Evolutionary conservation across 148 eudicot species (phyloP), one percentile per base, ranked within the genome.

Genomic region (Silene conica): DNA sequence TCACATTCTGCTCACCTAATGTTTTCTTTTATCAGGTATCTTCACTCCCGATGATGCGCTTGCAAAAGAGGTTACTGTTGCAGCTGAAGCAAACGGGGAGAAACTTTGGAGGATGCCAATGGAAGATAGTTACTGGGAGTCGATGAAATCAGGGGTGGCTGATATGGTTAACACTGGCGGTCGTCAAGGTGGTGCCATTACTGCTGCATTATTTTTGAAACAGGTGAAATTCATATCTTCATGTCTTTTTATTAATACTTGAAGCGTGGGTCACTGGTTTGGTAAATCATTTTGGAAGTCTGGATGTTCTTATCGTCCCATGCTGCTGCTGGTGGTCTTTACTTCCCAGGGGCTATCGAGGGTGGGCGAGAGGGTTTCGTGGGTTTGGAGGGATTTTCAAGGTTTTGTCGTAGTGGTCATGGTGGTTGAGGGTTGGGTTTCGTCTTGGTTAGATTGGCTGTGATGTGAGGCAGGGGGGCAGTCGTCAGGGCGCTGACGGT

Each of bases 121-220:
- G 83, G 98, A 92, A 82, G 97, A 95, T 45, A 92, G 91, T 77
- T 92, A 95, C 57, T 95, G 99, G 99, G 99, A 95, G 55, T 81
- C 88, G 14, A 92, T 95, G 99, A 92, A 95, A 82, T 95, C 99
- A 34, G 88, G 93, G 64, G 88, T 95, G 31, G 99, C 99, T 72
- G 99, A 95, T 82, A 95, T 95, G 99, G 89, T 89, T 6, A 95
- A 95, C 76, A 90, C 96, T 14, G 97, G 97, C 72, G 90, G 86
- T 75, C 98, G 97, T 80, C 92, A 83, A 84, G 99, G 99, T 73
- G 99, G 99, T 75, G 78, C 99, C 58, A 95, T 95, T 67, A 90
- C 92, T 23, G 99, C 99, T 26, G 97, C 99, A 76, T 82, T 95
- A 50, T 95, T 95, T 92, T 84, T 95, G 83, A 92, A 92, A 82